Percentiles rank a stretch among this genome's conserved stretches.
These are phyloP conservation scores for Pluteus cervinus DNA, from an alignment of 768 basidiomycete species.

Conservation along the genomic window DNA sequence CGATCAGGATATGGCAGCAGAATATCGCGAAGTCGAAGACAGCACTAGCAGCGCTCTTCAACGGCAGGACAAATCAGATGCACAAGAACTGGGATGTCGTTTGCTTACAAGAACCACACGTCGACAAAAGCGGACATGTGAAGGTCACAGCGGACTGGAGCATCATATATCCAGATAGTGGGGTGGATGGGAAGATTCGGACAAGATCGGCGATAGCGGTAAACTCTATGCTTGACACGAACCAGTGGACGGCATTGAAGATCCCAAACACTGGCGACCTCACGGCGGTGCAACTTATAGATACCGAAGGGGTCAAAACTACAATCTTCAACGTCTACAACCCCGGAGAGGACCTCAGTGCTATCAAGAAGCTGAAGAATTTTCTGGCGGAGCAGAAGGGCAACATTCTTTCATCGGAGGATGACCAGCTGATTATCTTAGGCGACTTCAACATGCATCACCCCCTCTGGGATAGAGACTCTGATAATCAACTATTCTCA, in stretches of 20 bases:
- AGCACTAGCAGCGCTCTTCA: too few species aligned
- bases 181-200: neutral
- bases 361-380: slow-evolving; percentile 5
- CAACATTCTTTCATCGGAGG: slow-evolving; percentile 23
- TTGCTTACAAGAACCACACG: too few species aligned
- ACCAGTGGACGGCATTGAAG: slow-evolving; percentile 13
- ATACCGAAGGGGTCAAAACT: neutral
- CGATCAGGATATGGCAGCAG: too few species aligned
- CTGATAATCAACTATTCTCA: slow-evolving; percentile 16
- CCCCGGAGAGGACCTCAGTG: slow-evolving; percentile 7
- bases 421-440: slow-evolving; percentile 13
- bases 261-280: slow-evolving; percentile 15
- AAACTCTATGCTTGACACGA: slow-evolving; percentile 9
- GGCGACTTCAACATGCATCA: slow-evolving; percentile 39
- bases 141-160: slow-evolving; percentile 1
- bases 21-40: too few species aligned
- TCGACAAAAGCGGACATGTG: too few species aligned
- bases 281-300: slow-evolving; percentile 11
- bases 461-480: slow-evolving; percentile 27
- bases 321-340: slow-evolving; percentile 14
- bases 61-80: too few species aligned
- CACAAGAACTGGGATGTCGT: too few species aligned
- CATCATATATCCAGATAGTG: slow-evolving; percentile 5
- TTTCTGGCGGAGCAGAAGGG: slow-evolving; percentile 24
- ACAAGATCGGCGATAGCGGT: slow-evolving; percentile 12